Evolutionary conservation across 345 rosid species (phyloP), one percentile per base, ranked within the genome.

Genomic region (Atalantia buxifolia): DNA sequence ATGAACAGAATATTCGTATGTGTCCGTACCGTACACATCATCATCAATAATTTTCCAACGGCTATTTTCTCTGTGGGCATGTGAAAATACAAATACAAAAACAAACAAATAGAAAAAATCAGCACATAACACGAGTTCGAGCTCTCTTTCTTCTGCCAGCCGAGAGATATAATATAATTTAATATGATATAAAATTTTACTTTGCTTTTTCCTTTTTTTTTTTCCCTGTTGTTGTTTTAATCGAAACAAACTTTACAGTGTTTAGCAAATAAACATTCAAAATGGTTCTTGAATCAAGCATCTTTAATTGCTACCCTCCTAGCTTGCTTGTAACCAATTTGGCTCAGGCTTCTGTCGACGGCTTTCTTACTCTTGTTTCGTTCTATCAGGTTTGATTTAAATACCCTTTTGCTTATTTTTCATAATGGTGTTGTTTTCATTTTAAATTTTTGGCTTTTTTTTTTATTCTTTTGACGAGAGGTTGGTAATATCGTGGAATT

Each of bases 301-400:
- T 72, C 71, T 28, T 66, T 50, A 25, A 40, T 66, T 87, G 83
- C 72, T 70, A 72, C 71, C 78, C 80, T 27, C 59, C 77, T 55
- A 74, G 67, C 66, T 66, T 85, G 77, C 74, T 85, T 64, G 55
- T 71, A 74, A 77, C 84, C 64, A 77, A 66, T 81, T 66, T 83
- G 36, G 82, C 76, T 77, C 69, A 84, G 72, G 69, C 81, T 66
- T 77, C 73, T 73, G 38, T 87, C 53, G 83, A 84, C 27, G 85
- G 76, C 30, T 77, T 76, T 69, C 84, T 87, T 27, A 84, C 83
- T 7, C 53, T 83, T 57, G 48, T 85, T 78, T 85, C 89, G 66
- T 83, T 85, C 75, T 81, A 62, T 79, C 89, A 85, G 86, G 89
- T 84, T 25, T 74, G 74, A 66, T 77, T 77, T 28, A 4, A 38